Evolutionary conservation across 192 early-diverging fungal species (phyloP), one percentile per base, ranked within the genome.

Genomic region (Backusella morwellensis): DNA sequence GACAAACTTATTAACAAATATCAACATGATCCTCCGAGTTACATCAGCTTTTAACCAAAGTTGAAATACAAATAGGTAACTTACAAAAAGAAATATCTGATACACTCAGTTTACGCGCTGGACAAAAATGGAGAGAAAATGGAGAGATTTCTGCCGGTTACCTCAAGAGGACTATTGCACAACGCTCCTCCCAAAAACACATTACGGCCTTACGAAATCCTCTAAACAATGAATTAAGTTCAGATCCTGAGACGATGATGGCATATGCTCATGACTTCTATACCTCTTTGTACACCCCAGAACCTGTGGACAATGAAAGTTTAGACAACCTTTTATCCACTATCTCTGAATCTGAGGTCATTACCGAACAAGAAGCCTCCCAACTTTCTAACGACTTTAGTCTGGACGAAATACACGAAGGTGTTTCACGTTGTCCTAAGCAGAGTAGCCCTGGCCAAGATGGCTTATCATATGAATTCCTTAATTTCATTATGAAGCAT

Each of bases 131-230:
- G 44, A n/a, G 70, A 14, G 70, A 72, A 26, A 52, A 52, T 26
- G 70, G 70, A 12, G 70, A 72, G 29, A 72, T 52, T 23, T 41
- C 36, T 44, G 70, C 70, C 23, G 70, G 70, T 6, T 71, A 44
- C 41, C 29, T 71, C 4, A 71, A 71, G n/a, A 4, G 70, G 4
- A 44, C 70, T 17, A 42, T 71, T 9, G 36, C 1, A 26, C n/a
- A 36, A 9, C 70, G 70, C 9, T 2, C 4, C 21, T 1, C n/a
- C 7, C 8, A 47, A 0, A 71, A 71, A 71, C 14, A 47, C 47
- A 71, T 71, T 3, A 35, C 70, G 1, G 11, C 9, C n/a, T 19
- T 71, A 44, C n/a, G 4, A 19, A 35, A 71, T 38, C 40, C 36
- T 4, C 19, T 2, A 4, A 71, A 11, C 1, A n/a, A 47, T 5